Percentiles rank a stretch among this genome's conserved stretches.
Evolutionary conservation across 306 rosid species (phyloP).

Genomic region (Prunus persica): DNA sequence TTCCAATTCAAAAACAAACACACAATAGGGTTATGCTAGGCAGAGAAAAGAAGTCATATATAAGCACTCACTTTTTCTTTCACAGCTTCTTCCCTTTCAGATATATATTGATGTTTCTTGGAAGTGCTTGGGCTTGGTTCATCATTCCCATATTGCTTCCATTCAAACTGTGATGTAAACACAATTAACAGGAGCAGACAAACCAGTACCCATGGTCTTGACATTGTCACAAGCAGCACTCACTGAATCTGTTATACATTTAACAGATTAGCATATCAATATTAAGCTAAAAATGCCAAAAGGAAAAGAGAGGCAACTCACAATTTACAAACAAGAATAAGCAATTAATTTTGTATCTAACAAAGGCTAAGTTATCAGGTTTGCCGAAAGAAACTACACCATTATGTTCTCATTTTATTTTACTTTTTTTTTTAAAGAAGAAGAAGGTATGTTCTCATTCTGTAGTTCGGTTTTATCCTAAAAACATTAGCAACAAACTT

Average conservation of each 20-base stretch:
- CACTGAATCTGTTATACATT: slow-evolving; percentile 29
- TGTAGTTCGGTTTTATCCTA: not conserved
- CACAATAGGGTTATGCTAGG: not conserved
- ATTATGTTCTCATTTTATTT: not conserved
- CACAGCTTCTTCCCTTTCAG: slow-evolving; percentile 53
- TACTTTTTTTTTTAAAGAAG: too few relatives aligned
- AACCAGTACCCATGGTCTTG: slow-evolving; percentile 57
- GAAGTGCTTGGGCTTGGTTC: slow-evolving; percentile 39
- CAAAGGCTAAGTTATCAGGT: not conserved
- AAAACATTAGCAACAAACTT: not conserved
- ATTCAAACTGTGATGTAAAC: slow-evolving; percentile 61
- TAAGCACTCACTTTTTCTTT: slow-evolving; percentile 46
- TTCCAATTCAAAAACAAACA: not conserved
- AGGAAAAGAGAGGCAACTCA: not conserved
- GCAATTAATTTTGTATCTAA: not conserved
- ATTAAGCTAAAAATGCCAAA: not conserved
- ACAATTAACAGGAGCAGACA: slow-evolving; percentile 54
- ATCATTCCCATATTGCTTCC: slow-evolving; percentile 56
- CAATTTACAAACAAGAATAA: not conserved
- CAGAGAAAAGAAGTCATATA: not conserved
- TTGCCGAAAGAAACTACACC: not conserved
- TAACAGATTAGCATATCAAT: not conserved
- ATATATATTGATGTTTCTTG: slow-evolving; percentile 32
- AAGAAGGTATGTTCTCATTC: not conserved
- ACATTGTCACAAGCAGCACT: slow-evolving; percentile 34